These are phyloP conservation scores for Leonotis leonurus DNA, from an alignment of 257 asterid species.

Conservation along the genomic window DNA sequence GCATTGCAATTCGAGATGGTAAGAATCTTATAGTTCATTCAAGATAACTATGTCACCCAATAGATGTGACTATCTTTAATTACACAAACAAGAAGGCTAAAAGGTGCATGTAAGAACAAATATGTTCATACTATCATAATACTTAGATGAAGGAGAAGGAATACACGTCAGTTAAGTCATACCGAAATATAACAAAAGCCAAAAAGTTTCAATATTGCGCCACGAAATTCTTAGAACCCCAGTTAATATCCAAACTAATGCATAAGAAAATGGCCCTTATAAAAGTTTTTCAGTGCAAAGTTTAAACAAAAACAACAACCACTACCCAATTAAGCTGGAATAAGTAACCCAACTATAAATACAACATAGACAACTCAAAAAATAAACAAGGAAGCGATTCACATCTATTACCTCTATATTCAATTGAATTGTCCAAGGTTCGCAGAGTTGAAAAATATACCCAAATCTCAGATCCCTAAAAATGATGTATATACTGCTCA, in stretches of 20 bases:
- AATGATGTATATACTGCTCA: background rate
- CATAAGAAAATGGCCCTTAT: background rate
- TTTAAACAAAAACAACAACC: background rate
- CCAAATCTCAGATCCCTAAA: slow-evolving; percentile 15
- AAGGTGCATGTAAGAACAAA: background rate
- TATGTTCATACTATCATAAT: background rate
- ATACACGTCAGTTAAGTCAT: background rate
- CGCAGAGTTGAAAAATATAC: background rate
- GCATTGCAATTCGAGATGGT: background rate
- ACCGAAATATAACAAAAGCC: background rate
- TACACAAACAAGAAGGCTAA: background rate
- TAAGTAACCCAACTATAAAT: background rate
- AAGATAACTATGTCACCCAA: background rate
- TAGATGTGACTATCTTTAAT: background rate
- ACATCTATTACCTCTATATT: slow-evolving; percentile 1
- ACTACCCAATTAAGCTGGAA: background rate
- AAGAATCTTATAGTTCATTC: background rate
- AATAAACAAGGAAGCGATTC: background rate
- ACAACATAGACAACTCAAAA: background rate
- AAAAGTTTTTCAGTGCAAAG: background rate
- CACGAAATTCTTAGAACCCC: background rate
- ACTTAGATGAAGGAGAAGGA: background rate
- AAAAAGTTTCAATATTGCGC: background rate
- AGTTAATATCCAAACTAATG: background rate
- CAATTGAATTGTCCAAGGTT: background rate